Evolutionary conservation across 2,329 filamentous ascomycete genomes (phyloP), one percentile per base, ranked within the genome.

Genomic region (Hypoxylon sp.): DNA sequence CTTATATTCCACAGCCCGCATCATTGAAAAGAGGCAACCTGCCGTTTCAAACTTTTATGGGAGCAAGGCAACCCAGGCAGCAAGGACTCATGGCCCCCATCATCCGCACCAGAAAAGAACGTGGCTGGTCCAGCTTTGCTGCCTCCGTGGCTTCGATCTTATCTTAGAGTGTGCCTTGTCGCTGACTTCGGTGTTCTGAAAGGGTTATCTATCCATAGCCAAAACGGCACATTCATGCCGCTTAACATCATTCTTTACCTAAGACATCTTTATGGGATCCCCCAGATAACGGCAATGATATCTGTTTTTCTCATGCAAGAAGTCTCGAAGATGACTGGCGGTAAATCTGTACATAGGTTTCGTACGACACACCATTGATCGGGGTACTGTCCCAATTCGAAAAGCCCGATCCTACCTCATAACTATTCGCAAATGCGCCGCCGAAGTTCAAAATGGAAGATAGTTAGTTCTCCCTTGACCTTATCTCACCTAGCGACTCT

Each of bases 41-140:
- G 13, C 15, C 8, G n/a, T 13, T n/a, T 8, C 30, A n/a, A 11
- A 2, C 22, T 20, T 10, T 15, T 13, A 34, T 20, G 11, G 44
- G 7, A 37, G n/a, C 19, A 49, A 61, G 52, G 51, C 58, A 54
- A 49, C 47, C 7, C 24, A 62, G 53, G 53, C 59, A 62, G 34
- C 46, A 57, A 57, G 43, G 32, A 34, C 13, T 11, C 30, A 19
- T 24, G 19, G 19, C 7, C 19, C 17, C 17, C 17, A 13, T 43
- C 22, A 24, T 32, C 47, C 52, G 22, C 28, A 48, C 13, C 3
- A 8, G 28, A 24, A 6, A 41, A 34, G 30, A 15, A 7, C 30
- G 39, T 26, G 22, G 19, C 15, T 17, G 7, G 8, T 15, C 22
- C 24, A 57, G 46, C 46, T 34, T 50, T 46, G 49, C 22, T 46